A percentile compares a stretch with the other conserved stretches of the same genome.
phyloP scores from a whole-genome alignment of 2,329 filamentous ascomycete species.

The Sporothrix protearum region DNA sequence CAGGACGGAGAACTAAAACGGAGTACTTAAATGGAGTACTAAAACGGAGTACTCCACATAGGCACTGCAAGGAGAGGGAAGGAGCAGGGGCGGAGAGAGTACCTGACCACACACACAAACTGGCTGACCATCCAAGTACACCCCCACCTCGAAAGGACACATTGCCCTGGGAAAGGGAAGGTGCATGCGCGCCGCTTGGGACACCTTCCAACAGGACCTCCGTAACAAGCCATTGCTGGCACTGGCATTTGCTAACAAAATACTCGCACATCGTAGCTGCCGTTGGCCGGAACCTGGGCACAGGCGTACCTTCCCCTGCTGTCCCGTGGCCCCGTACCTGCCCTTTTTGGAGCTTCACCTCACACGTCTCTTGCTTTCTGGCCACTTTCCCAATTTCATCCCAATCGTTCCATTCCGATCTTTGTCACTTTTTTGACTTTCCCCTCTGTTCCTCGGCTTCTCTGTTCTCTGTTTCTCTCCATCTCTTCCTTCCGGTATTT shows the following conservation, averaged over 20 bases:
- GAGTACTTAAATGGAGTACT: too few relatives aligned
- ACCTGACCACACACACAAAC: not conserved
- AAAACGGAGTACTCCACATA: not conserved
- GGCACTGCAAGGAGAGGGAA: not conserved
- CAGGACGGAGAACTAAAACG: too few relatives aligned
- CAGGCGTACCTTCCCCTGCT: not conserved
- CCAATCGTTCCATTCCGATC: not conserved
- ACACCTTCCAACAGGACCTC: not conserved
- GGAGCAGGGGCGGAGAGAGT: not conserved
- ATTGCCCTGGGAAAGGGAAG: conserved; percentile 10
- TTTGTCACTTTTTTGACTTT: not conserved
- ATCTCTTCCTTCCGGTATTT: not conserved
- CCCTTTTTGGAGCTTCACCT: not conserved
- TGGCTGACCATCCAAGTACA: not conserved
- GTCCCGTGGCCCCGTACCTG: not conserved
- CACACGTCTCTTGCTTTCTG: not conserved
- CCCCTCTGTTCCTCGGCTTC: not conserved
- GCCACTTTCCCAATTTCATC: not conserved
- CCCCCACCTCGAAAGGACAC: conserved; percentile 16
- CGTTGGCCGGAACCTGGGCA: not conserved
- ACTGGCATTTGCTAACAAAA: too few relatives aligned
- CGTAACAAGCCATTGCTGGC: too few relatives aligned
- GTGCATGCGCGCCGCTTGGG: not conserved
- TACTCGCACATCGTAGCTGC: too few relatives aligned
- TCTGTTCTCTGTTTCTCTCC: not conserved